Conservation (phyloP, 345 rosid genomes). For the Acer negundo region DNA sequence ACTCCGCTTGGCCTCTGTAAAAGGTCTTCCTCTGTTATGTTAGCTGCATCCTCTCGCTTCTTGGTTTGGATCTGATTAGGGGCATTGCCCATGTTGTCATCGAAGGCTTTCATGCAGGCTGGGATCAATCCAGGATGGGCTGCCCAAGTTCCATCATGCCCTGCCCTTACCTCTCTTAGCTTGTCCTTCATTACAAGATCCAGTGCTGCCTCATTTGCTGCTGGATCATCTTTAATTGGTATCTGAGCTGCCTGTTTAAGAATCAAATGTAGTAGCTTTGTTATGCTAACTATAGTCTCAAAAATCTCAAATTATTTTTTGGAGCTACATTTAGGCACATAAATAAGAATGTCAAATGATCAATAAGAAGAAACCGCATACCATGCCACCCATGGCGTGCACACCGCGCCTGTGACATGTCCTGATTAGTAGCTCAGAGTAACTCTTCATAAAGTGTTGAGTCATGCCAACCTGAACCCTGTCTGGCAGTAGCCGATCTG, state of each 20-base stretch:
- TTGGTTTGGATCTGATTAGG: constrained; percentile 65
- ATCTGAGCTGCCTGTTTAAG: constrained; percentile 85
- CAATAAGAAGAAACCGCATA: constrained; percentile 20
- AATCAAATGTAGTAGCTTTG: constrained; percentile 7
- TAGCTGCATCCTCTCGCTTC: constrained; percentile 67
- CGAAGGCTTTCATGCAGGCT: constrained; percentile 69
- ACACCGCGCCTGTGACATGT: constrained; percentile 88
- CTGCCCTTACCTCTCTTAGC: constrained; percentile 82
- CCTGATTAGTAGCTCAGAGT: constrained; percentile 85
- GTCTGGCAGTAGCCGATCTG: constrained; percentile 78
- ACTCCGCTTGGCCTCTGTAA: constrained; percentile 81
- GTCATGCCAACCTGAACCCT: constrained; percentile 83
- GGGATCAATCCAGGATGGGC: constrained; percentile 94
- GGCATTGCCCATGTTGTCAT: constrained; percentile 59
- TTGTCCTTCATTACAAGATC: constrained; percentile 89
- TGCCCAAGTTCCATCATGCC: constrained; percentile 98
- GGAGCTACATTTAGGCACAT: not conserved
- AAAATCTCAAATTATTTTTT: not conserved
- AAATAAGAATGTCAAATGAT: not conserved
- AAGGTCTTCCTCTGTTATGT: constrained; percentile 75
- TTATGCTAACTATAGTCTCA: not conserved
- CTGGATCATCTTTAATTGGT: constrained; percentile 79
- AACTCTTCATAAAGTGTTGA: constrained; percentile 93
- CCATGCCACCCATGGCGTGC: constrained; percentile 99
- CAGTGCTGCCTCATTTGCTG: constrained; percentile 78